Percentiles rank a stretch among this genome's conserved stretches.
These are phyloP conservation scores for Claviceps pusilla DNA, from an alignment of 2,329 filamentous ascomycete species.

Conservation along the genomic window DNA sequence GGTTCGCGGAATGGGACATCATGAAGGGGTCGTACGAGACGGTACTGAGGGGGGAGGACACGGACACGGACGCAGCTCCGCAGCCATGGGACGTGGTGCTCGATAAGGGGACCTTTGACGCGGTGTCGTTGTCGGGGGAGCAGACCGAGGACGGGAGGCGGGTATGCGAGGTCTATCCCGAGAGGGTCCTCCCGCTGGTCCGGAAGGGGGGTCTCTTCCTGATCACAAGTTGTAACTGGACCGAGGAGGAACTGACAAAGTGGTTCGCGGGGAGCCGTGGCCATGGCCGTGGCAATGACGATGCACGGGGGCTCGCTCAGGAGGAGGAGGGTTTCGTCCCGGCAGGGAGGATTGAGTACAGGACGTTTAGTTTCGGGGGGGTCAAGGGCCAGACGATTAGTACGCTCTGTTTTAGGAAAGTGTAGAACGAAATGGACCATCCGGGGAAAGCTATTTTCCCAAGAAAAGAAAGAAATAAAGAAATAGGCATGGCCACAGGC, in stretches of 20 bases:
- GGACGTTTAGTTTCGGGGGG: conserved; percentile 77
- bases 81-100: conserved; percentile 73
- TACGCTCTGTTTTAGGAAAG: conserved; percentile 61
- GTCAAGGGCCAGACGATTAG: conserved; percentile 78
- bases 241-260: conserved; percentile 62
- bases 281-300: background rate
- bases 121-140: conserved; percentile 61
- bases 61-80: conserved; percentile 1
- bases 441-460: too few relatives aligned
- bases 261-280: conserved; percentile 51
- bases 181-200: conserved; percentile 53
- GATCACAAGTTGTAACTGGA: conserved; percentile 97
- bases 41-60: conserved; percentile 16
- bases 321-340: conserved; percentile 34
- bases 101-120: conserved; percentile 98
- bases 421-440: conserved; percentile 4
- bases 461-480: too few relatives aligned
- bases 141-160: conserved; percentile 36
- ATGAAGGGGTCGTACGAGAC: conserved; percentile 27
- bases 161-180: conserved; percentile 60
- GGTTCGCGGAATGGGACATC: conserved; percentile 48
- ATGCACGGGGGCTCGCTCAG: too few relatives aligned
- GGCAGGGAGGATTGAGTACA: conserved; percentile 61
- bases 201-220: conserved; percentile 58
- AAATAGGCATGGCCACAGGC: too few relatives aligned